phyloP scores from a whole-genome alignment of 2,329 filamentous ascomycete species.

The Trichoderma gracile region DNA sequence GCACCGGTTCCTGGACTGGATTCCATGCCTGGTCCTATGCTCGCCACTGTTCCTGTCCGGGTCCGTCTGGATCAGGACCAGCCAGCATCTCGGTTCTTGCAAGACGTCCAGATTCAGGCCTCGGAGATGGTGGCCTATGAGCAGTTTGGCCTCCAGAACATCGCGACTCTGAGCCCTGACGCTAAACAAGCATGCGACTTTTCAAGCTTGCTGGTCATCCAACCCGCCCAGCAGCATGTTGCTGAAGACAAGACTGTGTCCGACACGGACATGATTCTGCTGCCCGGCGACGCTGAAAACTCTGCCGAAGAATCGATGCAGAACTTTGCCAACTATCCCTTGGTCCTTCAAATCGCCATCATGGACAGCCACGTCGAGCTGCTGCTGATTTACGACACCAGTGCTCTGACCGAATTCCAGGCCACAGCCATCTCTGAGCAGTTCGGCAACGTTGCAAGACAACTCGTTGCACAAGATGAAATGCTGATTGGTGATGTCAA shows the following conservation, averaged over 20 bases:
- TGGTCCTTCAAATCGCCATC: slow-evolving; percentile 12
- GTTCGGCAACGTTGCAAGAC: slow-evolving; percentile 1
- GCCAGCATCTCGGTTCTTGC: slow-evolving; percentile 24
- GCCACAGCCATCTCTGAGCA: slow-evolving; percentile 6
- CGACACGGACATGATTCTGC: neutral
- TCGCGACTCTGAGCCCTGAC: slow-evolving; percentile 29
- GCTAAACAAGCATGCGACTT: slow-evolving; percentile 27
- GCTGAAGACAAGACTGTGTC: neutral
- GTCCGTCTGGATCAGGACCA: slow-evolving; percentile 15
- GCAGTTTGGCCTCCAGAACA: slow-evolving; percentile 34
- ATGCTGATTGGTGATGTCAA: neutral
- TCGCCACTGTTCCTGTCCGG: slow-evolving; percentile 23
- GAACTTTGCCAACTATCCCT: slow-evolving; percentile 18
- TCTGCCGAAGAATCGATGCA: slow-evolving; percentile 19
- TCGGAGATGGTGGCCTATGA: slow-evolving; percentile 33
- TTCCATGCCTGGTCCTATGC: slow-evolving; percentile 23
- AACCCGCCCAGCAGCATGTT: slow-evolving; percentile 15
- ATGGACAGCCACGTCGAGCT: slow-evolving; percentile 3
- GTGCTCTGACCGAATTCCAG: slow-evolving; percentile 16
- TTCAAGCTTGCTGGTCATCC: slow-evolving; percentile 25
- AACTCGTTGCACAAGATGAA: slow-evolving; percentile 10
- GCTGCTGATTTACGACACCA: slow-evolving; percentile 14
- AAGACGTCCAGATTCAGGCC: slow-evolving; percentile 31
- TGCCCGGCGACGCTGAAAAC: neutral
- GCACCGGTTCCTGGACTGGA: slow-evolving; percentile 20